These are phyloP conservation scores for Teratosphaeria gauchensis DNA, from an alignment of 2,329 filamentous ascomycete species.

Conservation along the genomic window DNA sequence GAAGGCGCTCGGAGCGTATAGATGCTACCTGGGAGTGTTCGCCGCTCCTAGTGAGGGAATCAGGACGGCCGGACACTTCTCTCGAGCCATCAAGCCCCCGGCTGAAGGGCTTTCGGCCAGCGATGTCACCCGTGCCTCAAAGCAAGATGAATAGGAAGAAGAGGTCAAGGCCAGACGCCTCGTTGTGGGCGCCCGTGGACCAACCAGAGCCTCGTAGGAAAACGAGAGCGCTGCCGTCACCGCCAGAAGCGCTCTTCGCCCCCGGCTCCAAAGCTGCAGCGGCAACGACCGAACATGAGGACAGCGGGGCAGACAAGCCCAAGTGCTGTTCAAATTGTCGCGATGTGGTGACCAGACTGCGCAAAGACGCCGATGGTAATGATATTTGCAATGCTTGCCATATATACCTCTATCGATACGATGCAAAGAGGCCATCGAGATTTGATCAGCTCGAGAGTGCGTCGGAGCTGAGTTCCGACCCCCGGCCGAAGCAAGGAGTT, in stretches of 20 bases:
- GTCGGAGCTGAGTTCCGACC: too few species aligned
- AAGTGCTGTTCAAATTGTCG: constrained; percentile 22
- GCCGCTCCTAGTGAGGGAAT: too few species aligned
- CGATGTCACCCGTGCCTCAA: constrained; percentile 5
- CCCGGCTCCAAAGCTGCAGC: neutral
- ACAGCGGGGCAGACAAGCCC: neutral
- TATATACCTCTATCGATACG: constrained; percentile 20
- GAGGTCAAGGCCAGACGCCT: constrained; percentile 2
- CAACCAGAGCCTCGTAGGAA: constrained; percentile 4
- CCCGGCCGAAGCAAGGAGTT: constrained; percentile 6
- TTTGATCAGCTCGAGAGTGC: too few species aligned
- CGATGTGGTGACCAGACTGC: constrained; percentile 14
- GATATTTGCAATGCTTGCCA: constrained; percentile 22
- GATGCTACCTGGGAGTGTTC: too few species aligned
- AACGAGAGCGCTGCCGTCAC: neutral
- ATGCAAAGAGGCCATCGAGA: constrained; percentile 18
- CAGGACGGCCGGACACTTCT: too few species aligned
- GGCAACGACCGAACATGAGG: neutral
- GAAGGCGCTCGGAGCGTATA: neutral
- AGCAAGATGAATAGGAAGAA: neutral
- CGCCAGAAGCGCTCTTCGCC: neutral
- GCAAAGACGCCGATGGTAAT: constrained; percentile 17
- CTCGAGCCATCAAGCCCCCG: neutral
- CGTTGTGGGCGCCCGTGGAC: constrained; percentile 13
- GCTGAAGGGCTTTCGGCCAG: neutral